These are phyloP conservation scores for Fusarium brachygibbosum DNA, from an alignment of 2,329 filamentous ascomycete genomes.

Conservation along the genomic window DNA sequence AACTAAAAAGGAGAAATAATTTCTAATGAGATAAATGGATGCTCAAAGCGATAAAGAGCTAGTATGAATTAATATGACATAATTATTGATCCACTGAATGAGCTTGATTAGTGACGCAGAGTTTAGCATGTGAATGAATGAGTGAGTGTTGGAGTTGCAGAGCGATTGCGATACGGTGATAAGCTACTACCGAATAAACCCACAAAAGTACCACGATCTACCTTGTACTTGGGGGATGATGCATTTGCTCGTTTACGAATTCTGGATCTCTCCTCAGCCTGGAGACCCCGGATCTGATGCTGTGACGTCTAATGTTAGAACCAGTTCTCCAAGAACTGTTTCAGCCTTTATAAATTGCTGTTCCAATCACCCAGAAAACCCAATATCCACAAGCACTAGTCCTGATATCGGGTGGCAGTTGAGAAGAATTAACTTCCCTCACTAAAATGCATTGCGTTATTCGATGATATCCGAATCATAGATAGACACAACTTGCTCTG, in stretches of 20 bases:
- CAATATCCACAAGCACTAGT: not conserved
- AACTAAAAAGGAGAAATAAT: slow-evolving; percentile 48
- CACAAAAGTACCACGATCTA: not conserved
- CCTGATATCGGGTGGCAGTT: too few species aligned
- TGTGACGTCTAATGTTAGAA: not conserved
- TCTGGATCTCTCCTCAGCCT: not conserved
- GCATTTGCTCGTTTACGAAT: slow-evolving; percentile 15
- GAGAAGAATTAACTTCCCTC: not conserved
- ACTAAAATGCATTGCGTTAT: not conserved
- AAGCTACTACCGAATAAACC: not conserved
- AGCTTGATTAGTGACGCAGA: not conserved
- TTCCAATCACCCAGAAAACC: not conserved
- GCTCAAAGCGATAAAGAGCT: slow-evolving; percentile 23
- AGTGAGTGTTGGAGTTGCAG: not conserved
- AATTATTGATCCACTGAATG: not conserved
- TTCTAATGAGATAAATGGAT: slow-evolving; percentile 28
- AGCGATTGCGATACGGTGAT: not conserved
- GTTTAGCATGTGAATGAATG: slow-evolving; percentile 12
- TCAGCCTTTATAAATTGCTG: not conserved
- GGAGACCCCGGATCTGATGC: not conserved
- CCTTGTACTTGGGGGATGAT: not conserved
- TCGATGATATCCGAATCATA: slow-evolving; percentile 1
- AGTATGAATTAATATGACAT: slow-evolving; percentile 40
- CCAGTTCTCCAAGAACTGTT: not conserved
- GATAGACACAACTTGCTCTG: not conserved